Percentiles rank a stretch among this genome's conserved stretches.
Evolutionary conservation across 192 early-diverging fungal species (phyloP).

Genomic region (Coemansia sp.): DNA sequence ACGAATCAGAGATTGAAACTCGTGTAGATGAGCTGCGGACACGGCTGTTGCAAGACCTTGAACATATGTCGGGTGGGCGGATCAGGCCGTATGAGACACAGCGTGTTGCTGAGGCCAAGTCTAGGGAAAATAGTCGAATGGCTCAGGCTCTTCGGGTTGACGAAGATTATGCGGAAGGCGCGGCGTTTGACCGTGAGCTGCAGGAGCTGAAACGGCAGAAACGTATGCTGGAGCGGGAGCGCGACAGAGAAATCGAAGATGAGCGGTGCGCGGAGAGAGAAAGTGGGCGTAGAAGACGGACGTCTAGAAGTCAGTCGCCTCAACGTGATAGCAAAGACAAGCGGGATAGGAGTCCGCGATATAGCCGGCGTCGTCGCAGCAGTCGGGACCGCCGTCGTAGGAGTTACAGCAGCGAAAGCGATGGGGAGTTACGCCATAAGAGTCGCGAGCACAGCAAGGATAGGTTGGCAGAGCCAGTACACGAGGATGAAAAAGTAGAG

Average conservation of each 20-base stretch:
- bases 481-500: background rate
- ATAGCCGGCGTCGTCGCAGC: background rate
- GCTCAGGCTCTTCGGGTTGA: constrained; percentile 69
- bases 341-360: background rate
- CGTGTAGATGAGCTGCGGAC: constrained; percentile 62
- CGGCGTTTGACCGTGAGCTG: constrained; percentile 68
- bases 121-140: constrained; percentile 63
- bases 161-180: constrained; percentile 67
- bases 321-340: background rate
- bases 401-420: background rate
- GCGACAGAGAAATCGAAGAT: constrained; percentile 5
- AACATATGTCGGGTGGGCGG: constrained; percentile 10
- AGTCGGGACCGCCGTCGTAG: background rate
- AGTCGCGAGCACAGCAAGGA: background rate
- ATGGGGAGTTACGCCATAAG: background rate
- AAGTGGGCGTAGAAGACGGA: background rate
- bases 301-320: background rate
- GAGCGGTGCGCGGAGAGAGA: constrained; percentile 6
- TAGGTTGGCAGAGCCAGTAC: background rate
- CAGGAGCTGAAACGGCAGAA: constrained; percentile 55
- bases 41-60: constrained; percentile 59
- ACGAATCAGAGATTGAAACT: constrained; percentile 66
- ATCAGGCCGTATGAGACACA: constrained; percentile 69
- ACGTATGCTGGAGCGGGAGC: constrained; percentile 28
- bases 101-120: constrained; percentile 68